Percentiles rank a stretch among this genome's conserved stretches.
These are phyloP conservation scores for Adiantum capillusveneris DNA, from an alignment of 75 land plant species.

Conservation along the genomic window DNA sequence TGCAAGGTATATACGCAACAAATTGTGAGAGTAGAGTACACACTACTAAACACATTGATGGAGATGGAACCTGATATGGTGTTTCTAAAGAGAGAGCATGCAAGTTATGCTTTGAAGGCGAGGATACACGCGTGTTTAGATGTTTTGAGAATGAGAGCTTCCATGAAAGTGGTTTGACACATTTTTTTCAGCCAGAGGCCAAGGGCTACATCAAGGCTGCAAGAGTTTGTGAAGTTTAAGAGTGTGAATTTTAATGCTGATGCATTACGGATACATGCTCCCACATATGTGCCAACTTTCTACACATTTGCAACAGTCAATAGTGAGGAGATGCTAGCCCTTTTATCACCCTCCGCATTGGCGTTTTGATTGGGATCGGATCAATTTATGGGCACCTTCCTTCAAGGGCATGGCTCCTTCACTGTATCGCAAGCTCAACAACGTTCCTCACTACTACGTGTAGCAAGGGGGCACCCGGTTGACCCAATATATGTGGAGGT, in stretches of 20 bases:
- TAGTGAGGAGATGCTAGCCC: constrained; percentile 21
- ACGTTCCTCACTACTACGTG: not conserved
- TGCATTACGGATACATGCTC: constrained; percentile 11
- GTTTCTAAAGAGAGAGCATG: constrained; percentile 19
- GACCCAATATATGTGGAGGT: constrained; percentile 2
- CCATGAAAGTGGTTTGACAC: constrained; percentile 26
- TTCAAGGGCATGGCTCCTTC: not conserved
- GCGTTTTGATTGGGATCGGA: not conserved
- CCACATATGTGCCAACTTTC: constrained; percentile 17
- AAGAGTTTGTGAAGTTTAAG: constrained; percentile 19
- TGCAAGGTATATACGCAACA: constrained; percentile 27
- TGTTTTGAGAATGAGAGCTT: constrained; percentile 41
- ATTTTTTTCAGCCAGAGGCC: constrained; percentile 23
- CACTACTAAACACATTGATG: constrained; percentile 19
- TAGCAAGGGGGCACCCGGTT: not conserved
- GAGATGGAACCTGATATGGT: constrained; percentile 22
- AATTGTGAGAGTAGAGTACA: constrained; percentile 26
- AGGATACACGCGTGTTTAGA: constrained; percentile 20
- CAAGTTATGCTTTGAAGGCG: constrained; percentile 21
- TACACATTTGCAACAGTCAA: constrained; percentile 17
- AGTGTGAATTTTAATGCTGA: constrained; percentile 16
- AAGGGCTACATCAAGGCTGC: constrained; percentile 12
- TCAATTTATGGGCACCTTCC: not conserved
- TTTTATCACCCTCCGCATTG: not conserved
- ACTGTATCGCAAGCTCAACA: not conserved